Conservation (phyloP, 2,329 filamentous ascomycete species). For the Lachnellula arida region DNA sequence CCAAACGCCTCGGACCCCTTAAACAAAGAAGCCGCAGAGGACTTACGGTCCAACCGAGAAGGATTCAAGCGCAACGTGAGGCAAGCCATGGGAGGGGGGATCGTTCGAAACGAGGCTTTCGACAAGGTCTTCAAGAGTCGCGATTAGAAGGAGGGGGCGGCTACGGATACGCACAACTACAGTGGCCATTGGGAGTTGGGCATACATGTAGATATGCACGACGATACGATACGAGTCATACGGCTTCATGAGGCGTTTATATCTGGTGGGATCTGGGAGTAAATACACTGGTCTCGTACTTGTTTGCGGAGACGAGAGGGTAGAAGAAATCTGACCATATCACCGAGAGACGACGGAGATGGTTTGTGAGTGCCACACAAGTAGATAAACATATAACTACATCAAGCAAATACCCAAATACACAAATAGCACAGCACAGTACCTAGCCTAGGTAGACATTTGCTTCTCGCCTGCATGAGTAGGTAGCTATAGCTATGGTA, state of each 20-base stretch:
- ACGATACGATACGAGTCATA: slow-evolving; percentile 16
- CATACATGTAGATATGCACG: slow-evolving; percentile 21
- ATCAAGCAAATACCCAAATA: neutral
- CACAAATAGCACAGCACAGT: neutral
- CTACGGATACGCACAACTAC: neutral
- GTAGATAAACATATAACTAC: no score
- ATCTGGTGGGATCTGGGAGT: slow-evolving; percentile 15
- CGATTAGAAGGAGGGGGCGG: slow-evolving; percentile 12
- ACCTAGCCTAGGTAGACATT: neutral
- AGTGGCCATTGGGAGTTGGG: neutral
- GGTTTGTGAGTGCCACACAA: neutral
- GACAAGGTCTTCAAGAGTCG: slow-evolving; percentile 66
- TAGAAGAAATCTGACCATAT: slow-evolving; percentile 6
- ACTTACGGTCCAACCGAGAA: slow-evolving; percentile 79
- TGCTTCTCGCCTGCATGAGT: no score
- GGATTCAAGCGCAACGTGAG: slow-evolving; percentile 89
- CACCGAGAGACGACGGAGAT: neutral
- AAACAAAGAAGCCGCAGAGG: slow-evolving; percentile 96
- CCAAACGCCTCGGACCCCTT: slow-evolving; percentile 96
- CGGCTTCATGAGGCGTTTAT: slow-evolving; percentile 29
- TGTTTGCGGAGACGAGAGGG: slow-evolving; percentile 3
- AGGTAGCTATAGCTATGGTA: neutral
- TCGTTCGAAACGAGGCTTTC: slow-evolving; percentile 67
- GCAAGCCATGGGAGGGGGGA: slow-evolving; percentile 74
- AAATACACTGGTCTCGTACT: slow-evolving; percentile 22